A percentile compares a stretch with the other conserved stretches of the same genome.
Conservation (phyloP, 1,139 yeast genomes). For the Taphrina wiesneri region DNA sequence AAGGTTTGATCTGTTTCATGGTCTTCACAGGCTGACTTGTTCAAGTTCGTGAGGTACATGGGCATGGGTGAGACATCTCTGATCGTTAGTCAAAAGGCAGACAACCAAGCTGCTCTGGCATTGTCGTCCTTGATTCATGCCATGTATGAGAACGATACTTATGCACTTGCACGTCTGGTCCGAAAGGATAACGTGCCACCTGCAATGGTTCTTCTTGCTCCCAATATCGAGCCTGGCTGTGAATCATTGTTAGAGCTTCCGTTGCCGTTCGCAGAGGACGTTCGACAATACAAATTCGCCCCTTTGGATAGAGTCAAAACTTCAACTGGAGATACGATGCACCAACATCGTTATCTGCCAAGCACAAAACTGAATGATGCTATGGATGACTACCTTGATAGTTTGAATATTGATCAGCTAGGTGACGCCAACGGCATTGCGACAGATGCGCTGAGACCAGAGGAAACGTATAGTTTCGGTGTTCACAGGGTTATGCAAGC, state of each 20-base stretch:
- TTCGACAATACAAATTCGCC: conserved; percentile 63
- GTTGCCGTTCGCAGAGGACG: conserved; percentile 80
- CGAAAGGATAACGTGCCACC: conserved; percentile 54
- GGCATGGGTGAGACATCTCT: conserved; percentile 61
- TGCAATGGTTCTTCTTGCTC: conserved; percentile 60
- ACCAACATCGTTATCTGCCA: conserved; percentile 44
- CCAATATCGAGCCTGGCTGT: conserved; percentile 47
- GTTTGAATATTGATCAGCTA: conserved; percentile 8
- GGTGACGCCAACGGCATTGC: conserved; percentile 38
- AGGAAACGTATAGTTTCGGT: conserved; percentile 43
- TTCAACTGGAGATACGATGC: conserved; percentile 46
- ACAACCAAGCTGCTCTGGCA: conserved; percentile 50
- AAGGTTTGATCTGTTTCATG: neutral
- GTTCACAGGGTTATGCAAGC: conserved; percentile 44
- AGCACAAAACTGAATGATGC: conserved; percentile 45
- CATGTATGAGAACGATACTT: conserved; percentile 53
- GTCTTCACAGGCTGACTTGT: neutral
- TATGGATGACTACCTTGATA: conserved; percentile 51
- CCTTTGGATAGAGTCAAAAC: conserved; percentile 49
- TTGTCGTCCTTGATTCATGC: conserved; percentile 60
- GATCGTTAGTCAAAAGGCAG: conserved; percentile 54
- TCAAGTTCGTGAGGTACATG: conserved; percentile 57
- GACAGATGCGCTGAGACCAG: conserved; percentile 37
- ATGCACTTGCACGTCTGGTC: conserved; percentile 66
- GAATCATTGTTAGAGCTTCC: conserved; percentile 46